Percentiles rank a stretch among this genome's conserved stretches.
Conservation (phyloP, 805 yeast genomes). For the Lachancea waltii region DNA sequence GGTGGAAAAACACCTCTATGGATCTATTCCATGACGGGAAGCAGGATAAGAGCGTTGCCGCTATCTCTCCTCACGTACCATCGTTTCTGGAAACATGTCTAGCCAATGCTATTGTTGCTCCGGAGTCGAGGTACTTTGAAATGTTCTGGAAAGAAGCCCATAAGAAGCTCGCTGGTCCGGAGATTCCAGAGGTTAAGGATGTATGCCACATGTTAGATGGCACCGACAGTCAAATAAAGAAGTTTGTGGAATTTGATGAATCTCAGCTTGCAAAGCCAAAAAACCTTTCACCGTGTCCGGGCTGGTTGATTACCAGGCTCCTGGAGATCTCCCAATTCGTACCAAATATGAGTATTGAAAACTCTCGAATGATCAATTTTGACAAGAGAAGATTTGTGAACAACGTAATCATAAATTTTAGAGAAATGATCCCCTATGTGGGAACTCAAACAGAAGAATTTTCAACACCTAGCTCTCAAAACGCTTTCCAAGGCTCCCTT, state of each 20-base stretch:
- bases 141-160: constrained; percentile 63
- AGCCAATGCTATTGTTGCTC: constrained; percentile 65
- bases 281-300: constrained; percentile 75
- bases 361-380: constrained; percentile 66
- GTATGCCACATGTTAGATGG: constrained; percentile 22
- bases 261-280: constrained; percentile 27
- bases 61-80: constrained; percentile 53
- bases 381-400: constrained; percentile 72
- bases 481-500: constrained; percentile 14
- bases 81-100: constrained; percentile 81
- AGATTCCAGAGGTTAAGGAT: constrained; percentile 24
- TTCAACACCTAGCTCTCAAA: constrained; percentile 8
- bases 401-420: constrained; percentile 51
- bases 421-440: constrained; percentile 35
- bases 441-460: constrained; percentile 11
- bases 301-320: constrained; percentile 82
- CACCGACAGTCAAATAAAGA: constrained; percentile 21
- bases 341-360: constrained; percentile 68
- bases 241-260: constrained; percentile 32
- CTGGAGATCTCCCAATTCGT: constrained; percentile 69
- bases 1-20: constrained; percentile 57
- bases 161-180: constrained; percentile 17
- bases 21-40: constrained; percentile 38
- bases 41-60: constrained; percentile 13
- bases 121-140: constrained; percentile 68